Percentiles rank a stretch among this genome's conserved stretches.
These are phyloP conservation scores for Diaporthe sp. DNA, from an alignment of 2,329 filamentous ascomycete genomes.

Conservation along the genomic window DNA sequence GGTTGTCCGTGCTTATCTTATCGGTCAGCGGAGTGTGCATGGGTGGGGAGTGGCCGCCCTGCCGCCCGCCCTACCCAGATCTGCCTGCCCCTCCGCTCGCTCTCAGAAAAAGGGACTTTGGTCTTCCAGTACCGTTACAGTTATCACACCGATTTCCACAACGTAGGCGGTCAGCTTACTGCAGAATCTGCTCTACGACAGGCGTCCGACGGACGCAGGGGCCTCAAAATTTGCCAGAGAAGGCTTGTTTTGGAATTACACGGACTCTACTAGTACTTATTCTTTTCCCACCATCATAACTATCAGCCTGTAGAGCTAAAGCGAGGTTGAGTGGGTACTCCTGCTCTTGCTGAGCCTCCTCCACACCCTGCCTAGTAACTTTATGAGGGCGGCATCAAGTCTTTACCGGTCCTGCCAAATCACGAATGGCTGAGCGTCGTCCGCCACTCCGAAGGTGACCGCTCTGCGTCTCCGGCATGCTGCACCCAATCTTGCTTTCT, in stretches of 20 bases:
- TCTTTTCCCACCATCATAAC: neutral
- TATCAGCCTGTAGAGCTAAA: neutral
- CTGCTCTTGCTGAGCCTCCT: neutral
- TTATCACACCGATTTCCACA: neutral
- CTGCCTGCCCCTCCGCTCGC: neutral
- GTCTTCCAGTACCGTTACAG: neutral
- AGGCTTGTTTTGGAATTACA: conserved; percentile 2
- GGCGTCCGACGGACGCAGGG: neutral
- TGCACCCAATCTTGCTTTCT: neutral
- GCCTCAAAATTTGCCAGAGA: neutral
- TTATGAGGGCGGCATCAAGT: neutral
- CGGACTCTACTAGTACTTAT: neutral
- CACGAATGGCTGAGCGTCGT: neutral
- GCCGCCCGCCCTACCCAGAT: neutral
- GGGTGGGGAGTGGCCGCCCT: neutral
- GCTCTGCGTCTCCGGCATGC: neutral
- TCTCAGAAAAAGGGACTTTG: neutral
- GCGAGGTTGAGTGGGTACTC: neutral
- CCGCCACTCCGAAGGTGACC: neutral
- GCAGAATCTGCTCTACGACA: neutral
- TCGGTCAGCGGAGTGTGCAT: conserved; percentile 5
- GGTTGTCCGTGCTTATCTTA: conserved; percentile 20
- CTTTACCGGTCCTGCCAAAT: neutral
- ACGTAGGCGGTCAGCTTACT: neutral
- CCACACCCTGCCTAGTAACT: neutral